phyloP scores from a whole-genome alignment of 495 filamentous ascomycete genomes.

The Hypoxylon perforatum region DNA sequence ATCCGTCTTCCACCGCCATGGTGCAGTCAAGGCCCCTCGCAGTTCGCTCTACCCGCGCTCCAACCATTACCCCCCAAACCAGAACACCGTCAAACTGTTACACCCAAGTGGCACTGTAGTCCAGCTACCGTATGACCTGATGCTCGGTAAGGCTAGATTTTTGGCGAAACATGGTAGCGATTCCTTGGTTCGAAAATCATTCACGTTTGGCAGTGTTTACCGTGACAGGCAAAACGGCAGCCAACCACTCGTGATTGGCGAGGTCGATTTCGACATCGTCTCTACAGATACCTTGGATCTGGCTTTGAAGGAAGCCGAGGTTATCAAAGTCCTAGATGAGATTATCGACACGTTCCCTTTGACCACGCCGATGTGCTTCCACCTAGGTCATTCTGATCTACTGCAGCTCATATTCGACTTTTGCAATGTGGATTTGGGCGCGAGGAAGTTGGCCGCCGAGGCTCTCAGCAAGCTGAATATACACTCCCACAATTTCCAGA shows the following conservation, averaged over 20 bases:
- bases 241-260: slow-evolving; percentile 83
- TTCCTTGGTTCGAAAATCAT: slow-evolving; percentile 77
- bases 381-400: slow-evolving; percentile 89
- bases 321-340: slow-evolving; percentile 94
- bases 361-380: slow-evolving; percentile 84
- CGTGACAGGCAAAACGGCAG: slow-evolving; percentile 77
- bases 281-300: slow-evolving; percentile 81
- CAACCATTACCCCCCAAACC: slow-evolving; percentile 72
- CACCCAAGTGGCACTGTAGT: slow-evolving; percentile 85
- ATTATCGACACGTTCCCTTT: slow-evolving; percentile 85
- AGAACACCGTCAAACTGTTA: slow-evolving; percentile 77
- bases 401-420: slow-evolving; percentile 87
- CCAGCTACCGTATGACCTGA: slow-evolving; percentile 91
- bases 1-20: slow-evolving; percentile 88
- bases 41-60: slow-evolving; percentile 84
- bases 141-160: slow-evolving; percentile 85
- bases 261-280: slow-evolving; percentile 96
- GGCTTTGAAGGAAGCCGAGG: slow-evolving; percentile 92
- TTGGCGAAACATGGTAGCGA: slow-evolving; percentile 74
- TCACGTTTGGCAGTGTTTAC: slow-evolving; percentile 90
- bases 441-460: slow-evolving; percentile 80
- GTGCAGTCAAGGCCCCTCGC: slow-evolving; percentile 83
- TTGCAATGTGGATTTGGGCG: slow-evolving; percentile 77
- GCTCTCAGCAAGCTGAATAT: slow-evolving; percentile 89
- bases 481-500: slow-evolving; percentile 82